Evolutionary conservation across 345 rosid species (phyloP).

Genomic region (Kandelia obovata): DNA sequence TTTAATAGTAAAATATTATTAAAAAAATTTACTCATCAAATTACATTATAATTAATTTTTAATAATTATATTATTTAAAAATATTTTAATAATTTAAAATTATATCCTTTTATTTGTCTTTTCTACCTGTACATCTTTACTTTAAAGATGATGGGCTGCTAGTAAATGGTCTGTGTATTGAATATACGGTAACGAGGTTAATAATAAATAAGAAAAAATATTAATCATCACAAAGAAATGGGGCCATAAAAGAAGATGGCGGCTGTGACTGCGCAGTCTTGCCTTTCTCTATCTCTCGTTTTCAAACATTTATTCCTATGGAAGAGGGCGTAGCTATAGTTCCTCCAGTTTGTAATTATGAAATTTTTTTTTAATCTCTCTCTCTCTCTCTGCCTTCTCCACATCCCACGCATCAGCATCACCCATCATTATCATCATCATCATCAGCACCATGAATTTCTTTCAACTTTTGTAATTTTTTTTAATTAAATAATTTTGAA

Average conservation of each 20-base stretch:
- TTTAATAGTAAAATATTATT: too few relatives aligned
- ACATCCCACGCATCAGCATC: background rate
- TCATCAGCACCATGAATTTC: background rate
- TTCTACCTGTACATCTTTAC: too few relatives aligned
- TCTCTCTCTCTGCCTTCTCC: background rate
- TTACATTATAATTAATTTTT: too few relatives aligned
- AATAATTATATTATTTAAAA: too few relatives aligned
- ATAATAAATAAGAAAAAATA: background rate
- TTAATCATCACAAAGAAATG: slow-evolving; percentile 9
- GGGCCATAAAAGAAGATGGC: slow-evolving; percentile 45
- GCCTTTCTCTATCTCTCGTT: background rate
- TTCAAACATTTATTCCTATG: slow-evolving; percentile 19
- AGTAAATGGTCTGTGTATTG: background rate
- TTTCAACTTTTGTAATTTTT: background rate
- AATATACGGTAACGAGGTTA: background rate
- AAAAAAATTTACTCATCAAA: too few relatives aligned
- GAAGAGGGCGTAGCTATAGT: slow-evolving; percentile 28
- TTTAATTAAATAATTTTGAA: background rate
- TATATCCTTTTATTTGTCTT: slow-evolving; percentile 20
- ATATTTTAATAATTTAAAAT: slow-evolving; percentile 5
- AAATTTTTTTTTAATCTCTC: slow-evolving; percentile 4
- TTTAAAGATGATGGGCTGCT: too few relatives aligned
- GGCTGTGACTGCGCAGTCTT: slow-evolving; percentile 67
- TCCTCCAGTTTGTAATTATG: slow-evolving; percentile 49
- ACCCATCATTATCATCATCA: slow-evolving; percentile 10